A percentile compares a stretch with the other conserved stretches of the same genome.
phyloP scores from a whole-genome alignment of 257 asterid species.

The Prunella vulgaris region DNA sequence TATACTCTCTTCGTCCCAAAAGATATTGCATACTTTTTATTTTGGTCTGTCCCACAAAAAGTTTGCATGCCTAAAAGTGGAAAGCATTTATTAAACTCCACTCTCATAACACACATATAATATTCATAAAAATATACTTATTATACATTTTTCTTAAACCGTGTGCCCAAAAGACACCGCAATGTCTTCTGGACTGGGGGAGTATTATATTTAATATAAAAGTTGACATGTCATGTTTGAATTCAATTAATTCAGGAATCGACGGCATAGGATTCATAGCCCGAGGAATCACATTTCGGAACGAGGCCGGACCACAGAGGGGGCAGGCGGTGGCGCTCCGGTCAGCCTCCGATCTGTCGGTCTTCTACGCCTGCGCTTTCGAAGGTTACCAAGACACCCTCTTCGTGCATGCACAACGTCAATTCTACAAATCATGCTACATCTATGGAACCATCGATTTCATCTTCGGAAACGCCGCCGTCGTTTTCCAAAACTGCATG shows the following conservation, averaged over 20 bases:
- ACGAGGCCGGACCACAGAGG: constrained; percentile 67
- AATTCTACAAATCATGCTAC: constrained; percentile 73
- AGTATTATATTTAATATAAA: no score
- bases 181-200: no score
- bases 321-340: constrained; percentile 95
- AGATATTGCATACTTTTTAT: no score
- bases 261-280: constrained; percentile 88
- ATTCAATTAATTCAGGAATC: constrained; percentile 37
- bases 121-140: no score
- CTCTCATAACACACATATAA: no score
- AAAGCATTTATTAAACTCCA: no score
- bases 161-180: no score
- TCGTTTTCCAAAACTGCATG: constrained; percentile 70
- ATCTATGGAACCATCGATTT: constrained; percentile 83
- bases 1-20: no score
- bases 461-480: constrained; percentile 90
- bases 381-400: constrained; percentile 93
- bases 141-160: no score
- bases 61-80: no score
- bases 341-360: constrained; percentile 88
- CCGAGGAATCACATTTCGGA: constrained; percentile 80
- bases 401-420: constrained; percentile 89
- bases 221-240: no score
- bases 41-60: no score
- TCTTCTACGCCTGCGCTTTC: constrained; percentile 61